A percentile compares a stretch with the other conserved stretches of the same genome.
These are phyloP conservation scores for Selenicereus undatus DNA, from an alignment of 148 eudicot genomes.

Conservation along the genomic window DNA sequence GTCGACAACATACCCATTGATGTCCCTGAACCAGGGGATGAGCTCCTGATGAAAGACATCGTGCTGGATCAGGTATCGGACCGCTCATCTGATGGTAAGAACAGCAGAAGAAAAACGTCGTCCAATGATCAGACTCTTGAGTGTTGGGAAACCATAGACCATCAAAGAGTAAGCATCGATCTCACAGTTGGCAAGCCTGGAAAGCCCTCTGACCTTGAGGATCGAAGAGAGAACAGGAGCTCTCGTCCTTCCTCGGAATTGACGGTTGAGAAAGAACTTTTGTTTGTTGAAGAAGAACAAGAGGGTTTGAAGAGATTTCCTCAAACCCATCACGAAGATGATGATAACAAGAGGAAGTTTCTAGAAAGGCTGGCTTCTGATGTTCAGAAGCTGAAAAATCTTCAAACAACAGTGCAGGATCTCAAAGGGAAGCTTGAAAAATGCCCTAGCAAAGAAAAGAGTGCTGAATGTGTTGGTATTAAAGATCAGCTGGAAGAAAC, in stretches of 20 bases:
- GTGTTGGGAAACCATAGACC: constrained; percentile 51
- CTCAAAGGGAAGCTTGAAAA: constrained; percentile 61
- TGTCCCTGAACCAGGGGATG: constrained; percentile 43
- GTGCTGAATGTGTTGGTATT: constrained; percentile 41
- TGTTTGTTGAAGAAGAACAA: constrained; percentile 45
- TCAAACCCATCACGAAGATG: constrained; percentile 29
- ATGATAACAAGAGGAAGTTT: constrained; percentile 54
- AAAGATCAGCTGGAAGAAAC: constrained; percentile 76
- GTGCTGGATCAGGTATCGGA: constrained; percentile 81
- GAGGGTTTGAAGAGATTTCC: constrained; percentile 50
- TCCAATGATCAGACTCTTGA: constrained; percentile 52
- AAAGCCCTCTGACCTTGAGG: constrained; percentile 25
- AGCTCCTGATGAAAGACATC: constrained; percentile 71
- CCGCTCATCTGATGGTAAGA: constrained; percentile 48
- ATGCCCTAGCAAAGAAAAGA: constrained; percentile 43
- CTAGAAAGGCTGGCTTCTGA: constrained; percentile 86
- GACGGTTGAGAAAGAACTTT: constrained; percentile 48
- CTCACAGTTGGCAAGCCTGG: constrained; percentile 4
- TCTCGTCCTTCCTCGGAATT: constrained; percentile 40
- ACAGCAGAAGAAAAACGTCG: constrained; percentile 27
- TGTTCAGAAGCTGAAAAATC: constrained; percentile 78
- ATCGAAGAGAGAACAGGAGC: constrained; percentile 39
- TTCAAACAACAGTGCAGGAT: constrained; percentile 82
- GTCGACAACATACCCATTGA: constrained; percentile 26
- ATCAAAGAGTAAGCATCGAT: not conserved